Conservation (phyloP, 108 stramenopile species). For the Pelagomonas calceolata region DNA sequence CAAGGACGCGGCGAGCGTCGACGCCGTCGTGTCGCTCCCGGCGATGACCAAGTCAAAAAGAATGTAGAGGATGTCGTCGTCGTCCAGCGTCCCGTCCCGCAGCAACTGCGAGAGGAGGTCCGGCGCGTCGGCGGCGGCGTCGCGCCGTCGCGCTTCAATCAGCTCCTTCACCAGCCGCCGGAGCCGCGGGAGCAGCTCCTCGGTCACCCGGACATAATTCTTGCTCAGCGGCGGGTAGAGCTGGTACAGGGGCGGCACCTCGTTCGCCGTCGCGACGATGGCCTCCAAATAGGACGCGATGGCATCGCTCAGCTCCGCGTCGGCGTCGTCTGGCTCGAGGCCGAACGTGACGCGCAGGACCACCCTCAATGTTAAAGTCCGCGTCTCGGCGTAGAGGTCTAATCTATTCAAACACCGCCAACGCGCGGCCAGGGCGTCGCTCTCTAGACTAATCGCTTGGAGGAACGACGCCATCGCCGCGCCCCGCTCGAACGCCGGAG, state of each 20-base stretch:
- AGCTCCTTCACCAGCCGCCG: conserved; percentile 11
- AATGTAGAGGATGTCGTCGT: conserved; percentile 19
- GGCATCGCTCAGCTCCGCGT: conserved; percentile 9
- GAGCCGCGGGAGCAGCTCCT: conserved; percentile 10
- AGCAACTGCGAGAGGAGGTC: conserved; percentile 13
- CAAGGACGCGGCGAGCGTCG: no score
- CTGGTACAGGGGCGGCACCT: conserved; percentile 22
- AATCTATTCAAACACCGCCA: not conserved
- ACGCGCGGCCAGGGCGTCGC: not conserved
- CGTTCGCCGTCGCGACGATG: conserved; percentile 23
- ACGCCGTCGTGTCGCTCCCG: no score
- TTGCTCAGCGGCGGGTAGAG: conserved; percentile 8
- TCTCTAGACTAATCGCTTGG: conserved; percentile 1
- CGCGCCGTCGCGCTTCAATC: not conserved
- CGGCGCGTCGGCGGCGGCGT: not conserved
- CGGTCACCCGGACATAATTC: conserved; percentile 22
- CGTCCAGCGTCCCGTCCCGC: conserved; percentile 1
- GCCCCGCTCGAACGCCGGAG: conserved; percentile 12
- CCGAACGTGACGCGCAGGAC: conserved; percentile 17
- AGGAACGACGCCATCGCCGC: conserved; percentile 13
- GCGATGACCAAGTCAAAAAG: no score
- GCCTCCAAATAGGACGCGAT: conserved; percentile 18
- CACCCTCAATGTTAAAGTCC: conserved; percentile 10
- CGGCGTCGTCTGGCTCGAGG: not conserved
- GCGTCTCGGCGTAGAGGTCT: conserved; percentile 22